Evolutionary conservation across 805 yeast genomes (phyloP), one percentile per base, ranked within the genome.

Genomic region (Saturnispora quitensis): DNA sequence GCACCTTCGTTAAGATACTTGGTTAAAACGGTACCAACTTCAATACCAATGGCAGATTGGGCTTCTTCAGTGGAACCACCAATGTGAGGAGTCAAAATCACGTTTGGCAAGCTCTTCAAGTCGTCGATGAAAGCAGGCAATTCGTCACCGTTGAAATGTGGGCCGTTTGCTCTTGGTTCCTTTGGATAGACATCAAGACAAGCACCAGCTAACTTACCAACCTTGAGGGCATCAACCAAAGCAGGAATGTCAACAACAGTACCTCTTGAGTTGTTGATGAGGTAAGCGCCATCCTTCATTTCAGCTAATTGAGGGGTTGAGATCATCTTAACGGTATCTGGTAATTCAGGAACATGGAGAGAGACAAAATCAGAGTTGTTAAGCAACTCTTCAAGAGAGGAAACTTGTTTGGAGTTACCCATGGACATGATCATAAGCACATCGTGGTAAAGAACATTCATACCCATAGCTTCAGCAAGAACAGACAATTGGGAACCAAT

Each of bases 11-110:
- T 91, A 69, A 93, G 86, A 75, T 89, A 93, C 67, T 87, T 88
- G 58, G 90, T 76, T 63, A 93, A 77, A 40, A 96, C 82, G 45
- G 85, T 76, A 55, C 84, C 88, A 55, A 93, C 99, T 74, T 93
- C 99, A 55, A 91, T 75, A 73, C 99, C 99, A 65, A 93, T 93
- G 40, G 98, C 96, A 52, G 87, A 78, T 77, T 93, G 99, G 38
- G 99, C 99, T 76, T 93, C 99, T 72, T 91, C 98, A 46, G 99
- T 93, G 48, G 97, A 89, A 60, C 99, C 99, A 73, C 99, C 99
- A 61, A 93, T 93, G 68, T 93, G 99, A 34, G 99, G 99, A 51
- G 98, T 84, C 64, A 93, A 77, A 58, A 93, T 89, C 56, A 91
- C 81, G 72, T 93, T 93, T 73, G 90, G 82, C 67, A 89, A 77